Conservation (phyloP, 106 monocot species). For the Platanthera zijinensis region DNA sequence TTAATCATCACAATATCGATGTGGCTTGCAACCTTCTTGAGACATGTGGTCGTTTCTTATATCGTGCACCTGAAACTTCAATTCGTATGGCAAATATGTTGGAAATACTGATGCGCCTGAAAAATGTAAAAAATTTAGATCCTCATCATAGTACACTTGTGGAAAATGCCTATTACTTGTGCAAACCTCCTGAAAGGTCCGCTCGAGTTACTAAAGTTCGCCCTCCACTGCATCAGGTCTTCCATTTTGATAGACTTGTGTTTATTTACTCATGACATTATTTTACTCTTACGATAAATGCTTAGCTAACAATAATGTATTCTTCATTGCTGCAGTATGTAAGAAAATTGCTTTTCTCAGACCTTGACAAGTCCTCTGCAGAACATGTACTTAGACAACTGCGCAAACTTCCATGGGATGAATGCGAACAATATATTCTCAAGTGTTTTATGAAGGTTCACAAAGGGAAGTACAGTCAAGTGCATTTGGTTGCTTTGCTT, state of each 20-base stretch:
- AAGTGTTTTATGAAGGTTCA: conserved; percentile 99
- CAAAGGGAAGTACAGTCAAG: conserved; percentile 90
- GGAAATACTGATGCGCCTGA: conserved; percentile 92
- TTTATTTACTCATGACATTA: not conserved
- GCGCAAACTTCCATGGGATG: conserved; percentile 90
- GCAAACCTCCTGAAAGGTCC: conserved; percentile 96
- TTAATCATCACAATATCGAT: conserved; percentile 97
- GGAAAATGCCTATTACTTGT: conserved; percentile 96
- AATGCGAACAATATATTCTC: conserved; percentile 70
- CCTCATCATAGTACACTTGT: conserved; percentile 96
- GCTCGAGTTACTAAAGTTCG: conserved; percentile 79
- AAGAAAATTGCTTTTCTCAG: conserved; percentile 85
- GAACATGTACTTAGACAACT: conserved; percentile 91
- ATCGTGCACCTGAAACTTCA: conserved; percentile 94
- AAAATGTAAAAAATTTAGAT: conserved; percentile 98
- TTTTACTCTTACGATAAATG: conserved; percentile 3
- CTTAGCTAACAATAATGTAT: not conserved
- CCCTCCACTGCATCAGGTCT: conserved; percentile 85
- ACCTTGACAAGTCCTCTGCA: conserved; percentile 84
- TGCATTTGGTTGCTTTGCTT: conserved; percentile 80
- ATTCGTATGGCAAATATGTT: conserved; percentile 95
- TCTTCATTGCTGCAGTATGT: conserved; percentile 64
- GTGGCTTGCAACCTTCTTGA: conserved; percentile 98
- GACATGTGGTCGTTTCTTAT: conserved; percentile 92
- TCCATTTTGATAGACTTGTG: not conserved